These are phyloP conservation scores for Botryotinia narcissicola DNA, from an alignment of 2,329 filamentous ascomycete species.

Conservation along the genomic window DNA sequence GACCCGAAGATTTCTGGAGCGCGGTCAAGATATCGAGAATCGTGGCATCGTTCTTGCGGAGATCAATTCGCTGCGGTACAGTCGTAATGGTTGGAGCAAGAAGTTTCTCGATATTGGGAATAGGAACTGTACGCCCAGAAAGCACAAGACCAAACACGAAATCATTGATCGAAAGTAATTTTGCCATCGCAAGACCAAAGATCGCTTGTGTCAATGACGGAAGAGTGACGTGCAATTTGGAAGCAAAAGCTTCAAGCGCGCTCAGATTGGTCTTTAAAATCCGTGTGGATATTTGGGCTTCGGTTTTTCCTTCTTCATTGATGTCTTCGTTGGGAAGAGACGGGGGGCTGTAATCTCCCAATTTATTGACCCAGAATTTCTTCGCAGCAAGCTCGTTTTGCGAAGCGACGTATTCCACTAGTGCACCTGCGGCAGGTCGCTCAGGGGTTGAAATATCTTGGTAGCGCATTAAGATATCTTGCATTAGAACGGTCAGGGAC, in stretches of 20 bases:
- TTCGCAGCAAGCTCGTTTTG: background rate
- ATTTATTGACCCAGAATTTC: constrained; percentile 10
- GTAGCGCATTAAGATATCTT: constrained; percentile 1
- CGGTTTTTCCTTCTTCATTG: background rate
- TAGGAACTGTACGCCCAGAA: constrained; percentile 42
- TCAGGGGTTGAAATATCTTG: background rate
- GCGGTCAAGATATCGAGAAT: background rate
- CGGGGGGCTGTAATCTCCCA: background rate
- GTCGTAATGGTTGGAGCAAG: constrained; percentile 45
- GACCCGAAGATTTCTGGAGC: constrained; percentile 8
- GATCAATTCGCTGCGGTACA: constrained; percentile 41
- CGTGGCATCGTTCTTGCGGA: background rate
- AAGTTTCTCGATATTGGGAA: constrained; percentile 43
- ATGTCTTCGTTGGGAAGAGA: background rate
- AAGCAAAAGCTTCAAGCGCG: constrained; percentile 39
- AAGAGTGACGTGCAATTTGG: constrained; percentile 23
- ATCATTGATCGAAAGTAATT: constrained; percentile 41
- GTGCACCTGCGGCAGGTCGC: background rate
- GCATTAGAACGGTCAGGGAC: background rate
- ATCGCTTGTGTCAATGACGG: constrained; percentile 34
- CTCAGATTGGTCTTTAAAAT: background rate
- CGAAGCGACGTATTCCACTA: constrained; percentile 1
- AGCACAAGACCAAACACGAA: constrained; percentile 45
- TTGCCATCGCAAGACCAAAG: constrained; percentile 43
- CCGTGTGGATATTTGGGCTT: background rate